phyloP scores from a whole-genome alignment of 2,329 filamentous ascomycete species.

The Cadophora sp. region DNA sequence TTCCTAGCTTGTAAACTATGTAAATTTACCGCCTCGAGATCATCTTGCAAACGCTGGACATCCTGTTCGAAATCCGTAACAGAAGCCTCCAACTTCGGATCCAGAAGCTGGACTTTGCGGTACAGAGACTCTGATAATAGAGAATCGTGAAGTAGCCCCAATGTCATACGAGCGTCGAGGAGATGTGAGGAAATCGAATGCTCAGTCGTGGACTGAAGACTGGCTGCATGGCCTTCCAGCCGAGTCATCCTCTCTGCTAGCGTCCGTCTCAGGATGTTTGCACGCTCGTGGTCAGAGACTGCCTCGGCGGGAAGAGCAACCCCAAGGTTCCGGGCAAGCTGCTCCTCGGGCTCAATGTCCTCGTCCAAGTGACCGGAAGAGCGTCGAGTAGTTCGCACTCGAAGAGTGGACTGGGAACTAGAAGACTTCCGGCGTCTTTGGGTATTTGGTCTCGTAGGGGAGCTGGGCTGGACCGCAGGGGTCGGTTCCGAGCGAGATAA shows the following conservation, averaged over 20 bases:
- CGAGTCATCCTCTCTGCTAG: constrained; percentile 51
- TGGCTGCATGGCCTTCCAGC: constrained; percentile 51
- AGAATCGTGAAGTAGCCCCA: constrained; percentile 58
- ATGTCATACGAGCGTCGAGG: constrained; percentile 54
- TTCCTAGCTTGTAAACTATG: constrained; percentile 49
- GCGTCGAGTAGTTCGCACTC: constrained; percentile 40
- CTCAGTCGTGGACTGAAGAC: constrained; percentile 60
- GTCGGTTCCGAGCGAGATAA: constrained; percentile 37
- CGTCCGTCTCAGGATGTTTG: constrained; percentile 39
- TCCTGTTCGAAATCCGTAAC: constrained; percentile 48
- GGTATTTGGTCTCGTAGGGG: constrained; percentile 30
- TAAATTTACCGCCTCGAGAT: constrained; percentile 46
- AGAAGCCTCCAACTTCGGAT: constrained; percentile 58
- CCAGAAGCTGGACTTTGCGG: constrained; percentile 55
- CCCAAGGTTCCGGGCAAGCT: constrained; percentile 56
- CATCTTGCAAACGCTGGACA: constrained; percentile 47
- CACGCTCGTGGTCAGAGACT: constrained; percentile 35
- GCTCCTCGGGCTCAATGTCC: constrained; percentile 44
- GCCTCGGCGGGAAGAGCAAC: constrained; percentile 50
- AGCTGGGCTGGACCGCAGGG: constrained; percentile 20
- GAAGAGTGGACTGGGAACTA: constrained; percentile 33
- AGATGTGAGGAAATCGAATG: constrained; percentile 49
- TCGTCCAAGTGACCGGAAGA: constrained; percentile 48
- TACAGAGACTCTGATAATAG: constrained; percentile 60
- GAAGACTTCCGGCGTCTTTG: constrained; percentile 33